Conservation (phyloP, 2,329 filamentous ascomycete species). For the Trichophyton simii region DNA sequence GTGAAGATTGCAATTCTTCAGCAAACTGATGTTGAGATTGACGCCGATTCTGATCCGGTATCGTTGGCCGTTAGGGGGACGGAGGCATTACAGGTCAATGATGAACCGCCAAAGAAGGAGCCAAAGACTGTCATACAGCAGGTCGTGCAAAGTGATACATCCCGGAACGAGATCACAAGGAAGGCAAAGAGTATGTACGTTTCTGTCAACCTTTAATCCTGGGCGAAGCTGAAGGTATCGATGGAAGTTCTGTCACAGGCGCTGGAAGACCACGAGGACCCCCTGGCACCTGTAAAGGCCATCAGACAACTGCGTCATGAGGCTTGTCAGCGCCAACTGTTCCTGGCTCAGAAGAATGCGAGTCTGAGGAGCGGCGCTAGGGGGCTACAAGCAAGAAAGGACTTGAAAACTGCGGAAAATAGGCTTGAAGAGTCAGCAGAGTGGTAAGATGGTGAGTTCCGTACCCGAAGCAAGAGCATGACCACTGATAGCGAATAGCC, state of each 20-base stretch:
- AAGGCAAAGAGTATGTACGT: conserved; percentile 45
- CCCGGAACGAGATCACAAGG: conserved; percentile 42
- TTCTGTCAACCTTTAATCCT: neutral
- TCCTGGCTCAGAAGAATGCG: conserved; percentile 60
- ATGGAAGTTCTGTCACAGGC: conserved; percentile 44
- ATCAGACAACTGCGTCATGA: conserved; percentile 52
- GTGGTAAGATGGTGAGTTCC: conserved; percentile 29
- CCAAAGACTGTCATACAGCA: conserved; percentile 49
- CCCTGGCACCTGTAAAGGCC: conserved; percentile 46
- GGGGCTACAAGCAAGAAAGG: conserved; percentile 65
- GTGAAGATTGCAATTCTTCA: conserved; percentile 56
- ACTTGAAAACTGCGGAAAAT: conserved; percentile 56
- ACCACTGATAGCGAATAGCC: conserved; percentile 13
- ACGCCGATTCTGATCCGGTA: conserved; percentile 9
- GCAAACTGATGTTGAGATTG: conserved; percentile 44
- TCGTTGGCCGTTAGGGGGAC: neutral
- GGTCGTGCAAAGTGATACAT: conserved; percentile 45
- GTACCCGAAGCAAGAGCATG: neutral
- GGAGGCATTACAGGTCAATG: neutral
- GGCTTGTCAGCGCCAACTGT: conserved; percentile 50
- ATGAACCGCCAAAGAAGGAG: neutral
- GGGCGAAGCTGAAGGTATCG: neutral
- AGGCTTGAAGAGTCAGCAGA: conserved; percentile 46
- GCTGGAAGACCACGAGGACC: conserved; percentile 44
- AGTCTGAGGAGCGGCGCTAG: conserved; percentile 60